phyloP scores from a whole-genome alignment of 169 alveolate species.

The Blepharisma undulans region DNA sequence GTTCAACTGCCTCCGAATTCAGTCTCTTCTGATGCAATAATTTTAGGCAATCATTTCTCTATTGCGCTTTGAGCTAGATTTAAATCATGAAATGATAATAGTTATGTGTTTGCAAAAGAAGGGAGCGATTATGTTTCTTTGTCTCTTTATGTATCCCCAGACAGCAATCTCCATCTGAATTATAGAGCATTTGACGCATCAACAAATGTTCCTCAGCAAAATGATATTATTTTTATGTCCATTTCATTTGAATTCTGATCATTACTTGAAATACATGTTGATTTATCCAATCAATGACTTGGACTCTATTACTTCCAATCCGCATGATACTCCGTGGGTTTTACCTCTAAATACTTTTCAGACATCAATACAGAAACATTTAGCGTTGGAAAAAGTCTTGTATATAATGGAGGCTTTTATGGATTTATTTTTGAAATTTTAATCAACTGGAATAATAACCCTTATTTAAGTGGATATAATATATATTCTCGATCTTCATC shows the following conservation, averaged over 20 bases:
- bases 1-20: background rate
- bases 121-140: background rate
- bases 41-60: background rate
- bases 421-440: too few relatives aligned
- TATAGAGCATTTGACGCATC: background rate
- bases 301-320: background rate
- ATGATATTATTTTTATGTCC: background rate
- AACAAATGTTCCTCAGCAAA: background rate
- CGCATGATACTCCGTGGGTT: background rate
- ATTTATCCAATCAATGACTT: background rate
- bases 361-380: background rate
- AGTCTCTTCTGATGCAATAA: background rate
- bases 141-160: background rate
- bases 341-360: background rate
- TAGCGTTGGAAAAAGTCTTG: too few relatives aligned
- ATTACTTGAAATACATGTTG: background rate
- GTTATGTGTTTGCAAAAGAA: too few relatives aligned
- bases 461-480: too few relatives aligned
- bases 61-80: background rate
- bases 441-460: too few relatives aligned
- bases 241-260: background rate
- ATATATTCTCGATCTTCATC: too few relatives aligned
- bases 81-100: too few relatives aligned
- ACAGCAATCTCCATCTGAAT: background rate
- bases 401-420: too few relatives aligned